Conservation (phyloP, 1,284 basidiomycete genomes). For the Fomitopsis palustris region DNA sequence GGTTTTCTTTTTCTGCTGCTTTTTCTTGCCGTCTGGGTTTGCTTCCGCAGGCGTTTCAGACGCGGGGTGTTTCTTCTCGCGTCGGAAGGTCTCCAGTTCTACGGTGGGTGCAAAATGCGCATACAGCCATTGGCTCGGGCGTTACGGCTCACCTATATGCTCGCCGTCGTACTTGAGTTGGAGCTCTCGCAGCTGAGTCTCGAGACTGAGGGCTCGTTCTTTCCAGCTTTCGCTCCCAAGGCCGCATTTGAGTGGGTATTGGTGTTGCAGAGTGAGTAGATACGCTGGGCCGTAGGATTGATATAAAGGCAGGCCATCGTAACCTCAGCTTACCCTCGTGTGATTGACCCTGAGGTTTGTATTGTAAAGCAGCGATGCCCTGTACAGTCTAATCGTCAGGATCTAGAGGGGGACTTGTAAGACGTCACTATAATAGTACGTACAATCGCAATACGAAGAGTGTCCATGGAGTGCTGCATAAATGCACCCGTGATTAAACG, state of each 20-base stretch:
- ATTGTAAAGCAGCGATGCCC: slow-evolving; percentile 24
- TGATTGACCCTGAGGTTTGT: slow-evolving; percentile 32
- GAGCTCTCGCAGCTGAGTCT: slow-evolving; percentile 36
- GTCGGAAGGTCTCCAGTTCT: slow-evolving; percentile 12
- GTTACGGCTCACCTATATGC: slow-evolving; percentile 36
- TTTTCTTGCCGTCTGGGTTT: slow-evolving; percentile 11
- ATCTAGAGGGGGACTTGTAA: background rate
- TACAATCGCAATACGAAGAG: slow-evolving; percentile 23
- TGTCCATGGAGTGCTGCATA: slow-evolving; percentile 4
- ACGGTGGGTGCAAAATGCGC: background rate
- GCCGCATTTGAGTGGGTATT: slow-evolving; percentile 26
- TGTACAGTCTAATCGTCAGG: background rate
- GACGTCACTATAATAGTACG: background rate
- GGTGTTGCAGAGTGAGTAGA: slow-evolving; percentile 38
- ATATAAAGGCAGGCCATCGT: too few relatives aligned
- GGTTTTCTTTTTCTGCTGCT: slow-evolving; percentile 10
- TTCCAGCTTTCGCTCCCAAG: slow-evolving; percentile 38
- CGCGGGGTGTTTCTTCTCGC: background rate
- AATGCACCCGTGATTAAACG: too few relatives aligned
- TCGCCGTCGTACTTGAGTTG: slow-evolving; percentile 38
- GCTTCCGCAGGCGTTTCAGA: background rate
- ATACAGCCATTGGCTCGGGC: background rate
- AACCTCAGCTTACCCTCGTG: slow-evolving; percentile 37
- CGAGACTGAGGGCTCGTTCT: slow-evolving; percentile 41
- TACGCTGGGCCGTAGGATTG: slow-evolving; percentile 32